phyloP scores from a whole-genome alignment of 1,284 basidiomycete species.

The Lignosus rhinocerotis region DNA sequence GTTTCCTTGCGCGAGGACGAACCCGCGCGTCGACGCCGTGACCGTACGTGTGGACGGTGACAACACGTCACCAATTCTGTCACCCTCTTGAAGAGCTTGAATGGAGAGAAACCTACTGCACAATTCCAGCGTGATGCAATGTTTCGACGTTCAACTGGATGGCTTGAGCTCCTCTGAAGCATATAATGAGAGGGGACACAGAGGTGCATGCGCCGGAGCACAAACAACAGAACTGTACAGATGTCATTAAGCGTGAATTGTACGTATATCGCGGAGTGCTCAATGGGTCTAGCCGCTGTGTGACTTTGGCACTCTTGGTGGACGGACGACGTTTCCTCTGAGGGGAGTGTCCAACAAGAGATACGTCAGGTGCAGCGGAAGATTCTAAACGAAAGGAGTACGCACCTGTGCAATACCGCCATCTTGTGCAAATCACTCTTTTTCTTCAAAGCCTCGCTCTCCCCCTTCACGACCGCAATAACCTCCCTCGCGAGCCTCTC shows the following conservation, averaged over 20 bases:
- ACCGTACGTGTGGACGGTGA: too few species aligned
- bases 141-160: too few species aligned
- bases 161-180: too few species aligned
- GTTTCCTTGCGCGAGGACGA: too few species aligned
- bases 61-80: too few species aligned
- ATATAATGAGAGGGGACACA: background rate
- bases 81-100: too few species aligned
- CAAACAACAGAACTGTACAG: background rate
- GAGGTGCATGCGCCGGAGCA: too few species aligned
- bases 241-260: background rate
- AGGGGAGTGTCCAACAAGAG: background rate
- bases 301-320: conserved; percentile 18
- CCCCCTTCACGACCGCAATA: conserved; percentile 64
- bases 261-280: background rate
- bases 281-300: conserved; percentile 1
- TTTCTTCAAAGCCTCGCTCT: conserved; percentile 47
- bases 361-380: background rate
- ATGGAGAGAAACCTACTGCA: too few species aligned
- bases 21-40: too few species aligned
- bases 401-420: conserved; percentile 83
- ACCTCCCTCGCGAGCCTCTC: conserved; percentile 78
- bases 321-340: conserved; percentile 19
- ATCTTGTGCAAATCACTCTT: conserved; percentile 66
- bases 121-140: too few species aligned
- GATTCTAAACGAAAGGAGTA: conserved; percentile 11